These are phyloP conservation scores for Colletotrichum salicis DNA, from an alignment of 2,329 filamentous ascomycete species.

Conservation along the genomic window DNA sequence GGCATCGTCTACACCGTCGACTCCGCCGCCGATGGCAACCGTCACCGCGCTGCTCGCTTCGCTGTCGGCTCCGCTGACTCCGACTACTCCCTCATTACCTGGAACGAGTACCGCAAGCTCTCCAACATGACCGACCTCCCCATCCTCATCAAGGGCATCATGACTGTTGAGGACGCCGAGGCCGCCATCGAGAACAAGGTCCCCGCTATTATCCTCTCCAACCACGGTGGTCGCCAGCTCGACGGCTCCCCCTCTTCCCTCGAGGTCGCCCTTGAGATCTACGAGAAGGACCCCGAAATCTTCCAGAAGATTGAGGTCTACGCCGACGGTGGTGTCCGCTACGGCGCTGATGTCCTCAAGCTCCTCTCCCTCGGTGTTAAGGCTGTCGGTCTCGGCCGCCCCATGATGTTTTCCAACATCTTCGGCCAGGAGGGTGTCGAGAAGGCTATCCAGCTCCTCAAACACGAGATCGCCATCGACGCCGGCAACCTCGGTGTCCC, in stretches of 20 bases:
- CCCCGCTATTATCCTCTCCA: conserved; percentile 52
- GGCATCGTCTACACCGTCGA: conserved; percentile 53
- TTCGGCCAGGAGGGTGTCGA: conserved; percentile 61
- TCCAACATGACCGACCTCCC: conserved; percentile 49
- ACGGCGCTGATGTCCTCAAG: conserved; percentile 55
- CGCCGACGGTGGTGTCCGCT: conserved; percentile 56
- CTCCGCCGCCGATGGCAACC: conserved; percentile 51
- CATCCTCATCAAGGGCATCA: conserved; percentile 54
- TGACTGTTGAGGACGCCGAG: conserved; percentile 48
- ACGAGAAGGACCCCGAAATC: conserved; percentile 49
- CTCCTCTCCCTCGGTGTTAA: conserved; percentile 56
- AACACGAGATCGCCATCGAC: conserved; percentile 59
- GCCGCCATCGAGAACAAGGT: conserved; percentile 47
- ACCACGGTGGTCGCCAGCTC: conserved; percentile 56
- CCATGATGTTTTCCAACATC: conserved; percentile 64
- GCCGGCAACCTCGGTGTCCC: conserved; percentile 55
- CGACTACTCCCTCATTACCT: conserved; percentile 37
- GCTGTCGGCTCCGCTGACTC: conserved; percentile 48
- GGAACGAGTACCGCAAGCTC: conserved; percentile 51
- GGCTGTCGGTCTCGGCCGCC: conserved; percentile 58
- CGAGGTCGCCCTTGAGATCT: conserved; percentile 52
- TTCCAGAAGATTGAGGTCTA: conserved; percentile 52
- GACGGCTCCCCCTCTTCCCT: conserved; percentile 51
- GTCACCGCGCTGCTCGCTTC: conserved; percentile 53
- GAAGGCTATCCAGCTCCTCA: conserved; percentile 56